Base-by-base conservation (phyloP, 495 filamentous ascomycete species). In the Chaetomidium leptoderma region DNA sequence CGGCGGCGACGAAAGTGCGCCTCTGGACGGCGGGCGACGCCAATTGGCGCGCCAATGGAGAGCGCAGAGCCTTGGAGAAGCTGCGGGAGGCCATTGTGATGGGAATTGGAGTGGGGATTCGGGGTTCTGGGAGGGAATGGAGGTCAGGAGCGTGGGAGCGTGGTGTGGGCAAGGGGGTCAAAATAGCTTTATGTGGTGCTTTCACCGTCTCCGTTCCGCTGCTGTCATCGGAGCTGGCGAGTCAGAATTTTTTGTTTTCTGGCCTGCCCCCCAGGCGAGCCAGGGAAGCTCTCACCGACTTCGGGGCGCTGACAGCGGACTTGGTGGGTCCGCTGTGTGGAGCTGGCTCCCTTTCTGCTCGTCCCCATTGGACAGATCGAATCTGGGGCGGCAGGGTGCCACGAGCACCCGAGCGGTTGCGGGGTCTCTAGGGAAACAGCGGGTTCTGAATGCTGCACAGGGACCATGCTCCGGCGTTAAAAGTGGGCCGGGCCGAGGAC, bases 21-120 rank as follows among this genome's bases (percentile, higher is more conserved):
- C 80, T 81, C 76, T 88, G 87, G 26, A 82, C 76, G 58, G 82
- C 78, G 45, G 83, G 80, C 72, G 80, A 81, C 70, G 76, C 80
- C 79, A 81, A 78, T 78, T 86, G 90, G 72, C 86, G 86, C 67
- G 84, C 79, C 77, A 91, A 74, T 68, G 82, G 81, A 65, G 78
- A 75, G 76, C 88, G 88, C 72, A 93, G 79, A 74, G 88, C 89
- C 81, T 88, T 87, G 71, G 82, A 86, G 71, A 93, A 84, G 73
- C 79, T 83, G 78, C 86, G 83, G 48, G 91, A 88, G 75, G 92
- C 88, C 93, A 97, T 98, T 79, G 72, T 85, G 74, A 73, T 44
- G 55, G 55, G 36, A 50, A 53, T 40, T 63, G 49, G 65, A 68
- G 70, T 65, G 74, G 68, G 57, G 70, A 70, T 71, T 55, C 53